Base-by-base conservation (phyloP, 2,329 filamentous ascomycete species). In the Microcyclospora pomicola region DNA sequence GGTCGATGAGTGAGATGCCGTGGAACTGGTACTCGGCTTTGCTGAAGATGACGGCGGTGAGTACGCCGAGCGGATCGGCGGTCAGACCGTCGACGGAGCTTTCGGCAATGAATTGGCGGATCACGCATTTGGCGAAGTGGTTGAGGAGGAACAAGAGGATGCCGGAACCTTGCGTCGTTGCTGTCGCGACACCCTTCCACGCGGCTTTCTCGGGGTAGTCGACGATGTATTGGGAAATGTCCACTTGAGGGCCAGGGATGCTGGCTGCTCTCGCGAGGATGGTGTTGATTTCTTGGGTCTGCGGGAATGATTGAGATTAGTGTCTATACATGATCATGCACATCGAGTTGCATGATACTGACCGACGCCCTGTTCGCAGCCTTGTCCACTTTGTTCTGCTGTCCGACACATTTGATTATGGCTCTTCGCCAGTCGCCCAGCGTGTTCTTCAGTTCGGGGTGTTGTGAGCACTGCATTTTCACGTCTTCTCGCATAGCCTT, bases 21-120 rank as follows among this genome's bases (percentile, higher is more conserved):
- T 72, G 66, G 52, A 83, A 81, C 11, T 47, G 46, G 38, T 52
- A 56, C 12, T 74, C 68, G 13, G 73, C 68, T 37, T 72, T 68
- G 1, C 82, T 80, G 55, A 92, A 88, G 24, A 92, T 71, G 45
- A 78, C 75, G 6, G 80, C 80, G 1, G 78, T 71, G 15, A 87
- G 68, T 15, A 88, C 73, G n/a, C 85, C 85, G 33, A 92, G 71
- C 1, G 82, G 80, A 48, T 91, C 82, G 9, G 83, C 84, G 40
- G 57, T 54, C 13, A 54, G 52, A 12, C 56, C 52, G 35, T 64
- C 60, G 29, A 58, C 57, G 31, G 55, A 51, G 16, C 53, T 58
- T 45, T 66, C 63, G 34, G 52, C 50, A 19, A 59, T 57, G 35
- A 67, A 59, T 46, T 86, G 82, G 34, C 69, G 72, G 42, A 91